These are phyloP conservation scores for Amanita jacksonii DNA, from an alignment of 768 basidiomycete species.

Conservation along the genomic window DNA sequence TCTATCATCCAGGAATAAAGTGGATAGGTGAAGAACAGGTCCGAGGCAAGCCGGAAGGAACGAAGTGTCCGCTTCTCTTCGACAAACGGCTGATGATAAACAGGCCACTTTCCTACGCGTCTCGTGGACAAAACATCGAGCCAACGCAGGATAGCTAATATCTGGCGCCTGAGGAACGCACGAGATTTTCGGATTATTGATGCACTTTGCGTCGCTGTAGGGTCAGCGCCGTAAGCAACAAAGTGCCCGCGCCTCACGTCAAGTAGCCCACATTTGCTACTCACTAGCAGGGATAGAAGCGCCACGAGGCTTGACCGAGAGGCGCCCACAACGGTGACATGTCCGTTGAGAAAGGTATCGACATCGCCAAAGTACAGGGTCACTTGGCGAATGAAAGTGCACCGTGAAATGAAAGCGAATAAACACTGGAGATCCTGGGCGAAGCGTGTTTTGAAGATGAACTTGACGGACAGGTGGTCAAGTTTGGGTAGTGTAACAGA, in stretches of 20 bases:
- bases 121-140: background rate
- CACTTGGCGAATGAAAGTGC: conserved; percentile 10
- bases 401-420: conserved; percentile 11
- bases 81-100: background rate
- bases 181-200: background rate
- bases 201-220: background rate
- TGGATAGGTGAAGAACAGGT: conserved; percentile 13
- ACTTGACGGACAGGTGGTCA: conserved; percentile 14
- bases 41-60: conserved; percentile 13
- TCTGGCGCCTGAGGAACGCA: conserved; percentile 1
- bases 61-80: conserved; percentile 9
- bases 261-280: conserved; percentile 11
- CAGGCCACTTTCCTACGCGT: background rate
- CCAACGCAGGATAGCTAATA: background rate
- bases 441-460: conserved; percentile 13
- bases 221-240: conserved; percentile 4
- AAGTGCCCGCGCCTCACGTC: conserved; percentile 15
- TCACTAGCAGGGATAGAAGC: conserved; percentile 12
- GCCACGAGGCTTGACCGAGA: conserved; percentile 12
- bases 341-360: conserved; percentile 15
- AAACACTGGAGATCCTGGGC: conserved; percentile 12
- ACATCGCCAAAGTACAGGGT: conserved; percentile 14
- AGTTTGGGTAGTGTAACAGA: conserved; percentile 14
- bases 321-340: conserved; percentile 10
- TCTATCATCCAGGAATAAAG: conserved; percentile 18